Evolutionary conservation across 345 rosid genomes (phyloP), one percentile per base, ranked within the genome.

Genomic region (Camelina laxa): DNA sequence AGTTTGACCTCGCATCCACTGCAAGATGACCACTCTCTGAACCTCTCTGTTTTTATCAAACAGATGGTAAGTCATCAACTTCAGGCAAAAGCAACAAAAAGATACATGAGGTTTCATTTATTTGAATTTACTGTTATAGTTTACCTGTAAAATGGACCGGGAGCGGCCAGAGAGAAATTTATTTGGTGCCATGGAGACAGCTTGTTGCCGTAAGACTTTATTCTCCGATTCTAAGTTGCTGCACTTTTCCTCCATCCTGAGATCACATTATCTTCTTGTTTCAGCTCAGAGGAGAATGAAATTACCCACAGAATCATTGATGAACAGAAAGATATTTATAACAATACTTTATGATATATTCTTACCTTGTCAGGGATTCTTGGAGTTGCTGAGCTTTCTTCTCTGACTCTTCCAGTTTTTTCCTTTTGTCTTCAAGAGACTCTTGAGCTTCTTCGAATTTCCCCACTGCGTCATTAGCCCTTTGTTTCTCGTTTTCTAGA

Each of bases 121-220:
- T 22, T 45, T 77, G 7, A 10, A 10, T 19, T 5, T 41, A 16
- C 16, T 15, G 33, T 48, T 44, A 14, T 7, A 49, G 3, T 64
- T 64, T 82, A 90, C 98, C 95, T 91, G 97, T 81, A 93, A 49
- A 65, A 84, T 88, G 50, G 98, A 93, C 82, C 97, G 81, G 67
- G 97, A 91, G 73, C 98, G 96, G 49, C 93, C 96, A 30, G 98
- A 91, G 66, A 93, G 91, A 83, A 89, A 89, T 78, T 88, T 91
- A 61, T 86, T 93, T n/a, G 98, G 96, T 72, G 98, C 87, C 88
- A 93, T 86, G 30, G 97, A 88, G 65, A 93, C 91, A 60, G 97
- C 97, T 78, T 93, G 98, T 75, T 93, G 98, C 49, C 97, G 82
- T 49, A 93, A 84, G 24, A 93, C 98, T 89, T 88, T 85, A 72